Conservation (phyloP, 345 rosid genomes). For the Turritis glabra region DNA sequence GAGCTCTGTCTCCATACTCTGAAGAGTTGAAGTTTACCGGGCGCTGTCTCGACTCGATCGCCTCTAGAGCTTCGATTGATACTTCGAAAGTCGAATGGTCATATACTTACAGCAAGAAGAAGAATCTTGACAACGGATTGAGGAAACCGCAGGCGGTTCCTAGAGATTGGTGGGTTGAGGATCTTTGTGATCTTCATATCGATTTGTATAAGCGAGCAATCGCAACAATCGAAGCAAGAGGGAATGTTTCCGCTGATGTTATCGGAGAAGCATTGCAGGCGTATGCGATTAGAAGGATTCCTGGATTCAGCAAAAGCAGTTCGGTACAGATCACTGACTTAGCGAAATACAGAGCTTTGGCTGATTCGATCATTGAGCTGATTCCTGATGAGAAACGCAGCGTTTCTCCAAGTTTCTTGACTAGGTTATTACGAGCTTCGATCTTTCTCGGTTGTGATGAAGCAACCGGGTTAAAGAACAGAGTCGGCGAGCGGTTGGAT, state of each 20-base stretch:
- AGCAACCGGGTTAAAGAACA: slow-evolving; percentile 50
- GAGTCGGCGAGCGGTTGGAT: slow-evolving; percentile 54
- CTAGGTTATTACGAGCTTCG: slow-evolving; percentile 56
- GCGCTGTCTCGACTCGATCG: slow-evolving; percentile 67
- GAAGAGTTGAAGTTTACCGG: slow-evolving; percentile 68
- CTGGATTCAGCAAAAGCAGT: slow-evolving; percentile 58
- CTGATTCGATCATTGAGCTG: slow-evolving; percentile 57
- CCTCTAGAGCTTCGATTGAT: slow-evolving; percentile 61
- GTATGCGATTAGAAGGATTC: slow-evolving; percentile 59
- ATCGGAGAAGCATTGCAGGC: slow-evolving; percentile 71
- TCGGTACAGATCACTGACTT: slow-evolving; percentile 49
- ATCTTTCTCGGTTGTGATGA: slow-evolving; percentile 56
- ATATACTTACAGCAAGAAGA: slow-evolving; percentile 67
- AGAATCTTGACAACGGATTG: slow-evolving; percentile 55
- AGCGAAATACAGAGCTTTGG: slow-evolving; percentile 51
- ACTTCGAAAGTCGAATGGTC: slow-evolving; percentile 77
- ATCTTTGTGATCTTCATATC: slow-evolving; percentile 70
- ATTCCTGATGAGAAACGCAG: slow-evolving; percentile 54
- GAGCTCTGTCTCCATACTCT: slow-evolving; percentile 52
- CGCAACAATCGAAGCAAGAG: slow-evolving; percentile 50
- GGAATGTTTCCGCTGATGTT: slow-evolving; percentile 48
- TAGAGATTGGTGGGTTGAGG: slow-evolving; percentile 88
- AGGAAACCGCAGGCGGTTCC: slow-evolving; percentile 63
- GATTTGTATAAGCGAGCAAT: slow-evolving; percentile 60
- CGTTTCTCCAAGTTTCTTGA: slow-evolving; percentile 61